Percentiles rank a stretch among this genome's conserved stretches.
These are phyloP conservation scores for Ceratopteris richardii DNA, from an alignment of 75 land plant genomes.

Conservation along the genomic window DNA sequence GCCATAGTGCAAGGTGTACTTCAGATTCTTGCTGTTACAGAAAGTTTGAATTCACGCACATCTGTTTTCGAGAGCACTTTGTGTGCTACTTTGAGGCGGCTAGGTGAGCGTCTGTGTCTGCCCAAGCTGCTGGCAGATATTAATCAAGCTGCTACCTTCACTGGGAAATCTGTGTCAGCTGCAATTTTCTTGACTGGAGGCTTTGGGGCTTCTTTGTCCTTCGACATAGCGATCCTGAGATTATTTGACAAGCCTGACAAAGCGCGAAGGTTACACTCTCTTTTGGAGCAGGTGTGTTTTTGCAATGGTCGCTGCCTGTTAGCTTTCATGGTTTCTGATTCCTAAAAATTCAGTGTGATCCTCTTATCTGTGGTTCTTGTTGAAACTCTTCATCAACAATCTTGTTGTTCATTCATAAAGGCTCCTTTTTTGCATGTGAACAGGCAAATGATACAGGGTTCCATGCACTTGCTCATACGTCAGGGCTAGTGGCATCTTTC, in stretches of 20 bases:
- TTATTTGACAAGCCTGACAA: constrained; percentile 76
- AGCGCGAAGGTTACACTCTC: constrained; percentile 57
- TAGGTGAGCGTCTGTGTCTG: constrained; percentile 60
- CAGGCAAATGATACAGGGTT: constrained; percentile 98
- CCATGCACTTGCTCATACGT: constrained; percentile 90
- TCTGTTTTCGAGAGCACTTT: constrained; percentile 98
- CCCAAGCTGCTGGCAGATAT: constrained; percentile 42
- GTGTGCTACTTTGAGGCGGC: constrained; percentile 75
- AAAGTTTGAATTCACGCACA: constrained; percentile 72
- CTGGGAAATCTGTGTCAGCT: neutral
- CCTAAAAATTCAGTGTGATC: too few relatives aligned
- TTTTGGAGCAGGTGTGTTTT: constrained; percentile 73
- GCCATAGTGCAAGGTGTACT: constrained; percentile 92
- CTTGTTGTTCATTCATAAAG: too few relatives aligned
- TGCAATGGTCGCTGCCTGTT: neutral
- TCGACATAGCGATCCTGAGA: constrained; percentile 76
- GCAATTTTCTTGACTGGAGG: neutral
- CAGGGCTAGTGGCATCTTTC: constrained; percentile 81
- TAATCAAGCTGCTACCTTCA: constrained; percentile 17
- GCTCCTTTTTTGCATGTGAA: too few relatives aligned
- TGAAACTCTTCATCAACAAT: too few relatives aligned
- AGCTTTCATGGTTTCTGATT: neutral
- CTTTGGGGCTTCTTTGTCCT: constrained; percentile 30
- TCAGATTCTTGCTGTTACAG: constrained; percentile 88
- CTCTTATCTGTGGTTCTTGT: too few relatives aligned